Percentiles rank a stretch among this genome's conserved stretches.
Conservation (phyloP, 345 rosid species). For the Physaria fendleri region DNA sequence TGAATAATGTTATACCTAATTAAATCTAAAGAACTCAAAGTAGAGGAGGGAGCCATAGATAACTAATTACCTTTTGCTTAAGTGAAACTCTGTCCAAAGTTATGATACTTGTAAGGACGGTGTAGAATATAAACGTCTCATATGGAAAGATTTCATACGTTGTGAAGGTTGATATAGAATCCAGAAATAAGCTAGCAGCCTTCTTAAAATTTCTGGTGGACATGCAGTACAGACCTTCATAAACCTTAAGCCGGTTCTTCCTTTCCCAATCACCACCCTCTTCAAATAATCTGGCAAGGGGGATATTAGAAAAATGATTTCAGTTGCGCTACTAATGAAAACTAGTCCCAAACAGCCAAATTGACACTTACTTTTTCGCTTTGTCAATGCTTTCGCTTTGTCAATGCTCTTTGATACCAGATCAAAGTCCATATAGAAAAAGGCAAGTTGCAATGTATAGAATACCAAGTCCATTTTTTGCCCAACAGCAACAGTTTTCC, state of each 20-base stretch:
- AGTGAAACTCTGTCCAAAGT: constrained; percentile 91
- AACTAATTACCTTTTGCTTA: constrained; percentile 86
- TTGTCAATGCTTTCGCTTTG: too few species aligned
- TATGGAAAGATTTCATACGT: constrained; percentile 94
- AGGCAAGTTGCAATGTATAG: constrained; percentile 73
- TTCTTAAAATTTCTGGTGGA: constrained; percentile 79
- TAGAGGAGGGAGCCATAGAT: not conserved
- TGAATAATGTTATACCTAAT: not conserved
- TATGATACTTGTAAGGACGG: constrained; percentile 91
- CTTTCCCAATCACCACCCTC: constrained; percentile 99
- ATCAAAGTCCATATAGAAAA: constrained; percentile 95
- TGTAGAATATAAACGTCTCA: constrained; percentile 92
- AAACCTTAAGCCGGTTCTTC: constrained; percentile 95
- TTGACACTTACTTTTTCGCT: constrained; percentile 68
- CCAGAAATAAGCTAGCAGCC: too few species aligned
- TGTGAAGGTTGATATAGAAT: constrained; percentile 97
- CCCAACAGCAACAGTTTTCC: constrained; percentile 98
- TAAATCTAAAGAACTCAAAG: not conserved
- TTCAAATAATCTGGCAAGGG: constrained; percentile 82
- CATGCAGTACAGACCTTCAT: constrained; percentile 94
- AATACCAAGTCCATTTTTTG: constrained; percentile 97
- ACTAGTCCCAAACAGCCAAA: not conserved
- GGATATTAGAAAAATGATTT: not conserved
- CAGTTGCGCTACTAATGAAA: not conserved
- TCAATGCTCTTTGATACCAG: constrained; percentile 92